Evolutionary conservation across 2,329 filamentous ascomycete genomes (phyloP), one percentile per base, ranked within the genome.

Genomic region (Apiospora malaysiana): DNA sequence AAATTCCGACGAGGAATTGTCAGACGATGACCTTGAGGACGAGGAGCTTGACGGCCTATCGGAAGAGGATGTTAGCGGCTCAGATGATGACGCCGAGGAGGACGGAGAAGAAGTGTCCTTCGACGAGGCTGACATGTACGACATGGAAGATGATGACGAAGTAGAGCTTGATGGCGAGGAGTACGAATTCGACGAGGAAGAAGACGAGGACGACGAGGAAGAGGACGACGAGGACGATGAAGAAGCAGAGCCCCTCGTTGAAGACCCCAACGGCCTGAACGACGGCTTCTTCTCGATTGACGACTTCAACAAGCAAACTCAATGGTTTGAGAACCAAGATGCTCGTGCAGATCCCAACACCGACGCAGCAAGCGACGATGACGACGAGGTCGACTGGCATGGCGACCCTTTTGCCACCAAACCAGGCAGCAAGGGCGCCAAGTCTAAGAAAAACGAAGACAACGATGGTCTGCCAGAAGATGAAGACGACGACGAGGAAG

Each of bases 231-330:
- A 83, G 14, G 83, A 86, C 4, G 86, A 87, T 25, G 83, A 85
- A 63, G 80, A 84, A 5, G 81, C 83, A 0, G 87, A 87, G 67
- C 87, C 88, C 49, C 91, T 92, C 72, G 83, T 90, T 10, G 86
- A 91, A 75, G 94, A 98, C 77, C 90, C 91, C 4, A 87, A 96
- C 78, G 94, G 94, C 8, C 89, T 99, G 43, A 98, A 99, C 78
- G 96, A 99, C 78, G 95, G 94, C 6, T 99, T 99, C 84, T 99
- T 99, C 83, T 97, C 94, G 21, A 95, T 99, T 77, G 95, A 98
- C 77, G 91, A 97, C 72, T 99, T 99, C 88, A 99, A 99, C 85
- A 94, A 92, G 79, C 93, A 97, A 79, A 94, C 94, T 1, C 94
- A 97, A 77, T 92, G 92, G 79, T 90, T 98, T 67, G 96, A 99